Evolutionary conservation across 2,329 filamentous ascomycete species (phyloP), one percentile per base, ranked within the genome.

Genomic region (Neonectria punicea): DNA sequence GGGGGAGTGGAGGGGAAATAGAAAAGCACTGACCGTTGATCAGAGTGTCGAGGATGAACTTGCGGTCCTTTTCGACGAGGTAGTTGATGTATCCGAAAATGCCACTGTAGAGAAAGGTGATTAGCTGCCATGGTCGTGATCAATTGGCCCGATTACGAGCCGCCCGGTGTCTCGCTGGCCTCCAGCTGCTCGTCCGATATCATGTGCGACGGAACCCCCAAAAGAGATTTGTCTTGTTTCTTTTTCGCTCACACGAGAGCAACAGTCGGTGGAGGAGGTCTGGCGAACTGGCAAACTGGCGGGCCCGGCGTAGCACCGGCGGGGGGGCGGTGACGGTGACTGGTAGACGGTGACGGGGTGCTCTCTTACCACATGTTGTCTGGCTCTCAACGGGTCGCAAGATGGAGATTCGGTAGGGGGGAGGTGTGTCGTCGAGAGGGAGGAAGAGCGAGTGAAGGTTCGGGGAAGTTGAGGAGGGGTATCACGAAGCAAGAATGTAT

Each of bases 51-150:
- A 98, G 88, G 81, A 98, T 97, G 85, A 92, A 97, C 84, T 93
- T 94, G 81, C 96, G 90, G 86, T 98, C 95, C 89, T 97, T 98
- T 88, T 98, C 96, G 80, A 98, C 94, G 81, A 98, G 86, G 85
- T 98, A 98, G 87, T 98, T 98, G 86, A 98, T 93, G 88, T 98
- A 98, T 77, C 95, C 95, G 85, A 98, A 97, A 83, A 96, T 97
- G 82, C 93, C 93, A 90, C 93, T 95, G 71, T 66, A 65, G 66
- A 63, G 67, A 61, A 44, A 50, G 66, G 67, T 50, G 53, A 69
- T 80, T 70, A 79, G 77, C 70, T 43, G 62, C 39, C 55, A 32
- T 59, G 36, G 18, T 54, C 61, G 36, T 62, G 46, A 50, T 65
- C 67, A 71, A 73, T 71, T 73, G 71, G 47, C 49, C 56, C 51